Base-by-base conservation (phyloP, 805 yeast genomes). In the Pichia nakasei region DNA sequence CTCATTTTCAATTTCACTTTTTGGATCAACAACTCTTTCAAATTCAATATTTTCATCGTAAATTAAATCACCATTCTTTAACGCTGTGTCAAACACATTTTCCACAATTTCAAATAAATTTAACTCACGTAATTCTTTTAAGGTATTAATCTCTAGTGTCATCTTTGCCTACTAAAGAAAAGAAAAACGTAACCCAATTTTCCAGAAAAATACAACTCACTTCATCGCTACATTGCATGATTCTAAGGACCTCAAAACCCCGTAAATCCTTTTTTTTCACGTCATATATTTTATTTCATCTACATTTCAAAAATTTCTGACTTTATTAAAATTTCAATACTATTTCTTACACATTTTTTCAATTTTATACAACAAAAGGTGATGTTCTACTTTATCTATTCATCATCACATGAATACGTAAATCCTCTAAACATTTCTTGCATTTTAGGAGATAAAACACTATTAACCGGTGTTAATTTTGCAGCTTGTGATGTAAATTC, bases 351-450 rank as follows among this genome's bases (percentile, higher is more conserved):
- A 29, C 32, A 13, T 13, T 29, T 27, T 13, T 29, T 29, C n/a
- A 13, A 29, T 13, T 29, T 13, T 15, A 29, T 17, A 29, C 12
- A 34, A 11, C 2, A 6, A 12, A 34, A 34, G 36, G 6, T 20
- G 4, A 34, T 22, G 11, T 11, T 12, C n/a, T 18, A 5, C 31
- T 7, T 5, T 5, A 9, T 17, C 11, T 22, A 42, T 24, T 38
- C 40, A 34, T 77, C 79, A 41, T 81, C 88, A 24, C 83, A 76
- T 55, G 84, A 78, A 63, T 88, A 91, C 2, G 97, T 87, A 67
- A 93, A 93, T 4, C 98, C 98, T 55, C 97, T 79, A 75, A 93
- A 93, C 67, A 87, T 94, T 57, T 93, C 97, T 70, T 93, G 98
- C 78, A 84, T 82, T 22, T 81, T 77, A 2, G 93, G 78, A 13